phyloP scores from a whole-genome alignment of 495 filamentous ascomycete genomes.

The Pseudevernia furfuracea region DNA sequence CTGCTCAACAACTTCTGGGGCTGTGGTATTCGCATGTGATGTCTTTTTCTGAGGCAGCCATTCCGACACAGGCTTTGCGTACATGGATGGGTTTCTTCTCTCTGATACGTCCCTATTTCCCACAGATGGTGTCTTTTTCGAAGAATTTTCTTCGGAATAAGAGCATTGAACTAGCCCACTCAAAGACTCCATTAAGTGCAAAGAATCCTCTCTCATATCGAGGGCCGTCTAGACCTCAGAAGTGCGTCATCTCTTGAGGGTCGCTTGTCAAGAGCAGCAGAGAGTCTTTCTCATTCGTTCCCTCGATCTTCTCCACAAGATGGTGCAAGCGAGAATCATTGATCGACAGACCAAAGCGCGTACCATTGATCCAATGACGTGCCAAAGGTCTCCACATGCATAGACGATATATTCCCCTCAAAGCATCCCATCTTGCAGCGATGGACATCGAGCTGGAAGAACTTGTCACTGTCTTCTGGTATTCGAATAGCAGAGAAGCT shows the following conservation, averaged over 20 bases:
- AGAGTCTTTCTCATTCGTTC: constrained; percentile 41
- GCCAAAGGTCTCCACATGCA: constrained; percentile 57
- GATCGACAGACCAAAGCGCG: constrained; percentile 50
- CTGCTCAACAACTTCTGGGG: neutral
- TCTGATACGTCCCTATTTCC: neutral
- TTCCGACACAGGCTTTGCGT: neutral
- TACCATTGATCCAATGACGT: constrained; percentile 52
- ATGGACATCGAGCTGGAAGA: constrained; percentile 57
- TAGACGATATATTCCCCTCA: constrained; percentile 49
- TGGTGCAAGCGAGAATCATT: constrained; percentile 51
- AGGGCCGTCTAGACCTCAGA: constrained; percentile 46
- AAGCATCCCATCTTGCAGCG: constrained; percentile 33
- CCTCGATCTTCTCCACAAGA: constrained; percentile 54
- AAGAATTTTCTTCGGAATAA: constrained; percentile 30
- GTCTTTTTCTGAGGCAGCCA: neutral
- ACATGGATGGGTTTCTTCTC: constrained; percentile 8
- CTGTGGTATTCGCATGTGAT: neutral
- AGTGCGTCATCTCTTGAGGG: constrained; percentile 44
- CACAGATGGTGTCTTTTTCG: neutral
- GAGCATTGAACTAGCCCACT: constrained; percentile 43
- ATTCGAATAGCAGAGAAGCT: constrained; percentile 43
- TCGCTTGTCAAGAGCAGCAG: constrained; percentile 47
- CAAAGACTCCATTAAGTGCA: constrained; percentile 44
- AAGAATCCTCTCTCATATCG: constrained; percentile 42
- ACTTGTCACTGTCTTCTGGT: constrained; percentile 29